Evolutionary conservation across 2,329 filamentous ascomycete species (phyloP).

Genomic region (Paraphaeosphaeria minitans): DNA sequence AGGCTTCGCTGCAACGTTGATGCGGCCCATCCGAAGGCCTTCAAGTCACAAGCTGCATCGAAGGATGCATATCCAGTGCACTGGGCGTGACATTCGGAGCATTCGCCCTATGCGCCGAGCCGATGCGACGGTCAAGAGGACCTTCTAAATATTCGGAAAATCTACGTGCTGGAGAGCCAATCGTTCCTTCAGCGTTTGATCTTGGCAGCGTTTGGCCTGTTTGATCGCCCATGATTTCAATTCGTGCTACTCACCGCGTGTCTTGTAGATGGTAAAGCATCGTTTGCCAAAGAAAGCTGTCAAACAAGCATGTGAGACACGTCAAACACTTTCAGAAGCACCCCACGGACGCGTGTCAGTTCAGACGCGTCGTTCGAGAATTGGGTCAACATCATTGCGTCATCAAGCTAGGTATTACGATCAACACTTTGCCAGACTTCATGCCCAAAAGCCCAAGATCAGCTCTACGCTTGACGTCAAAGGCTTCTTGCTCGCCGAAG

Average conservation of each 20-base stretch:
- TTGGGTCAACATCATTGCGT: constrained; percentile 14
- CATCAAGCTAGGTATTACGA: constrained; percentile 28
- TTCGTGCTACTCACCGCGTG: constrained; percentile 10
- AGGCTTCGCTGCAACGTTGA: neutral
- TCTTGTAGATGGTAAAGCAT: neutral
- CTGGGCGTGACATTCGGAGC: constrained; percentile 1
- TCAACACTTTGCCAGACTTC: constrained; percentile 26
- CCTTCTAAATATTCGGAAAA: constrained; percentile 1
- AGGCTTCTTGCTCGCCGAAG: constrained; percentile 22
- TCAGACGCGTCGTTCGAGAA: constrained; percentile 13
- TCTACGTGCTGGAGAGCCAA: neutral
- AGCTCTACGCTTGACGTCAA: constrained; percentile 25
- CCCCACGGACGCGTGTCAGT: constrained; percentile 12
- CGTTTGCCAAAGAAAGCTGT: constrained; percentile 1
- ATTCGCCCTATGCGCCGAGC: constrained; percentile 16
- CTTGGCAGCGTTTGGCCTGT: neutral
- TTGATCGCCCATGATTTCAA: constrained; percentile 9
- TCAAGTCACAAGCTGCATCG: constrained; percentile 1
- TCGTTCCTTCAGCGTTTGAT: neutral
- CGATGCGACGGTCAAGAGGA: neutral
- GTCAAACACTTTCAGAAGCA: constrained; percentile 6
- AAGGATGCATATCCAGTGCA: neutral
- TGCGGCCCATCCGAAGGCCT: neutral
- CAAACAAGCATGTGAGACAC: constrained; percentile 2
- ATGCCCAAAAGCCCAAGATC: constrained; percentile 33